Evolutionary conservation across 1,284 basidiomycete genomes (phyloP), one percentile per base, ranked within the genome.

Genomic region (Puccinia polysora): DNA sequence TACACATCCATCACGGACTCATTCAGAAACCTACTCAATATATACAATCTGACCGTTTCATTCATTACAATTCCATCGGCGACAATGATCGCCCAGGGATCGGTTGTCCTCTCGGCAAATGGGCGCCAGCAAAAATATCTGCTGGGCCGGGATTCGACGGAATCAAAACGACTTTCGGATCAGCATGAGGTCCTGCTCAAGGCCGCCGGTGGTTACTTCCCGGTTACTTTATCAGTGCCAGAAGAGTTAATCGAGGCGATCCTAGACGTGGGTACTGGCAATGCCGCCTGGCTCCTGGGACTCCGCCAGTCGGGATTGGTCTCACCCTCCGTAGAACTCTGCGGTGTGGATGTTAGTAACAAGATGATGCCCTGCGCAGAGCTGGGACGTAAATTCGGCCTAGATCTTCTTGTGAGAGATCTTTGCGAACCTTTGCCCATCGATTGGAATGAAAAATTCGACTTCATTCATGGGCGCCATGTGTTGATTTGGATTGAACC

Each of bases 401-500:
- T 59, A 28, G 38, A 2, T 18, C 25, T 59, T 18, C n/a, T 34
- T 7, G 32, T 59, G 12, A 7, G 32, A 23, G 56, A 59, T 32
- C 28, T 59, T 6, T 59, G 28, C 32, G 4, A 36, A n/a, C 56
- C 56, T n/a, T 36, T 59, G 3, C 56, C 56, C 2, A 36, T 3
- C 14, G 14, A 59, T 59, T 59, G 56, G 56, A 32, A 32, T 59
- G 14, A 38, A 59, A 59, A 59, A 18, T 59, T 59, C 32, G 56
- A 59, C 30, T 32, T 32, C 30, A 59, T 59, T 59, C 56, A 59
- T 38, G 32, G 10, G 20, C 23, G 56, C n/a, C 56, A 59, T 34
- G 56, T 59, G 3, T 18, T 59, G 6, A 59, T 59, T 2, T 59
- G 56, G 56, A 59, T 59, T 34, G 56, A 59, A 38, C 56, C 56